Percentiles rank a stretch among this genome's conserved stretches.
Conservation (phyloP, 106 monocot genomes). For the Platanthera zijinensis region DNA sequence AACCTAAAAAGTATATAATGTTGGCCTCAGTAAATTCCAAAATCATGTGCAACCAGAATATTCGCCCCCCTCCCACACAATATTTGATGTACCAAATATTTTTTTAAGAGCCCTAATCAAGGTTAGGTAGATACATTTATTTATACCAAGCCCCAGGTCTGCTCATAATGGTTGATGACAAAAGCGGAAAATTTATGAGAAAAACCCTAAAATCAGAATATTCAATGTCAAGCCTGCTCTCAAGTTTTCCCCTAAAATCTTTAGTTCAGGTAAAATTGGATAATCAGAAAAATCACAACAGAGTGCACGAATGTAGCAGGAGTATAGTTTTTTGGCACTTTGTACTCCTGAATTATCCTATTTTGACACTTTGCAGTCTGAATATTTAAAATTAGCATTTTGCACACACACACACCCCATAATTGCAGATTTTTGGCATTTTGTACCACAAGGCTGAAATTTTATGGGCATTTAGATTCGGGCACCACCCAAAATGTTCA, state of each 20-base stretch:
- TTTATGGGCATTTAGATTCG: too few species aligned
- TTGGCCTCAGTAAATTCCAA: not conserved
- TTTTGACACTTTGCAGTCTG: too few species aligned
- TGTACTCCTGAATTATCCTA: too few species aligned
- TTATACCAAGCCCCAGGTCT: not conserved
- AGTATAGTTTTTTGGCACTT: too few species aligned
- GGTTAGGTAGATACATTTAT: not conserved
- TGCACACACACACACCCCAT: too few species aligned
- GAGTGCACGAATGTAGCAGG: too few species aligned
- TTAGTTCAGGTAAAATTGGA: too few species aligned
- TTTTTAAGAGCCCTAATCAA: not conserved
- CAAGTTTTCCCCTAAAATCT: not conserved
- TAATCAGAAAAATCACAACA: too few species aligned
- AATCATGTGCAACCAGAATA: conserved; percentile 2
- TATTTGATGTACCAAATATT: not conserved
- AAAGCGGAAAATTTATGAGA: not conserved
- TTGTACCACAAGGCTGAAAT: too few species aligned
- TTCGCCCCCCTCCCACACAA: not conserved
- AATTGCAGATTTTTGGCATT: too few species aligned
- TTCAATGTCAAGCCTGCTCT: not conserved
- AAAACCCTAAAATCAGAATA: not conserved
- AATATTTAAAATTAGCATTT: too few species aligned
- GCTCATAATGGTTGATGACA: not conserved
- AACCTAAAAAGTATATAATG: not conserved
- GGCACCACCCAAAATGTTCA: too few species aligned